Conservation (phyloP, 2,329 filamentous ascomycete genomes). For the Claviceps pazoutovae region DNA sequence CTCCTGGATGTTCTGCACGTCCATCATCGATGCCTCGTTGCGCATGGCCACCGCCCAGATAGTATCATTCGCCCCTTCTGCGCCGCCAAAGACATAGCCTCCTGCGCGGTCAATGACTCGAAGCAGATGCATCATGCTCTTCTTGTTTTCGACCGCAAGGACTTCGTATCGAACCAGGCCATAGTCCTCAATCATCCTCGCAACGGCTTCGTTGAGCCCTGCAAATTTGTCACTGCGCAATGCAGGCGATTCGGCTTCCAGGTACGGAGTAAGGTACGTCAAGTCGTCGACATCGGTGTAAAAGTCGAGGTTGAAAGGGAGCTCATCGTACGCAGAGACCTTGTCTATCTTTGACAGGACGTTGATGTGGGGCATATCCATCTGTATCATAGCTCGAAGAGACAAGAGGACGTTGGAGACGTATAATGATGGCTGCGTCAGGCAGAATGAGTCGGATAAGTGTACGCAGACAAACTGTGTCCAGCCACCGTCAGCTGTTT, state of each 20-base stretch:
- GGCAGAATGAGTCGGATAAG: conserved; percentile 83
- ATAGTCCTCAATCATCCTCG: conserved; percentile 78
- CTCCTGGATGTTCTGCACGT: conserved; percentile 83
- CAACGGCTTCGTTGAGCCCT: conserved; percentile 72
- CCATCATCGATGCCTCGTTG: conserved; percentile 57
- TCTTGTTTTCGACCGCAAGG: conserved; percentile 89
- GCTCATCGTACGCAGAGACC: conserved; percentile 64
- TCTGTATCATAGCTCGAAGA: conserved; percentile 91
- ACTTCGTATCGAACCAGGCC: conserved; percentile 86
- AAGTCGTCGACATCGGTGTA: conserved; percentile 97
- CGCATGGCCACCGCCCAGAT: conserved; percentile 97
- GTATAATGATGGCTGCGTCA: conserved; percentile 87
- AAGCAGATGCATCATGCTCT: conserved; percentile 86
- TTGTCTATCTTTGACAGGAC: conserved; percentile 98
- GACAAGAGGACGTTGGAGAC: conserved; percentile 88
- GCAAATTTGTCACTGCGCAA: conserved; percentile 63
- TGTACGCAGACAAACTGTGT: conserved; percentile 78
- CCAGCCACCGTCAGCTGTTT: conserved; percentile 8
- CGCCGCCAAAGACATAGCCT: conserved; percentile 82
- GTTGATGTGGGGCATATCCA: conserved; percentile 92
- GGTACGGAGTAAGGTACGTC: conserved; percentile 63
- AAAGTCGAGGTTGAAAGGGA: conserved; percentile 92
- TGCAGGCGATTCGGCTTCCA: conserved; percentile 64
- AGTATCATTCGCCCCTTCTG: conserved; percentile 85
- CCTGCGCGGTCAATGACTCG: conserved; percentile 82